Evolutionary conservation across 177 flowering plant genomes (phyloP), one percentile per base, ranked within the genome.

Genomic region (Tripterygium wilfordii): DNA sequence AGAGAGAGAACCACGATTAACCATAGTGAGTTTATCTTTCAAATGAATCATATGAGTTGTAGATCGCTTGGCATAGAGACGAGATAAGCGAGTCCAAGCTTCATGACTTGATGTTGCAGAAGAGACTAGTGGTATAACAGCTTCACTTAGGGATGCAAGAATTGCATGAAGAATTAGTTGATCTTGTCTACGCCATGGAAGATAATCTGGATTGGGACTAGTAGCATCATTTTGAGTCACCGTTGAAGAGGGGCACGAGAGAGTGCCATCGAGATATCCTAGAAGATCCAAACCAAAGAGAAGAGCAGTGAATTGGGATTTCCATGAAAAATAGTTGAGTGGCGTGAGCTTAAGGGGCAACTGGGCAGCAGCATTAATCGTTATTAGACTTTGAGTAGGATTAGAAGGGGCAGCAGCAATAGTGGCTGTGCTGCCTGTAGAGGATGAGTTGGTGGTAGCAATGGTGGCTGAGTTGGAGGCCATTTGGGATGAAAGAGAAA

Each of bases 131-230:
- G 41, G 36, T n/a, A 42, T 22, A 3, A 53, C n/a, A 5, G 9
- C 3, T 31, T 53, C 30, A 14, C 15, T 2, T 2, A 25, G 16
- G 5, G 48, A 42, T 0, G 41, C 57, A 21, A 42, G 12, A 4
- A 53, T 42, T 15, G 57, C 33, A 42, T 42, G 57, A 3, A 42
- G 10, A 1, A 53, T 5, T 3, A 53, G 31, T 42, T 53, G 48
- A 25, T 53, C 41, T 30, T 30, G 47, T 16, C 37, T 17, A 3
- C 3, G 26, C 56, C 56, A 41, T 0, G 16, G 40, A 43, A 22
- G 3, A 10, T 42, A 23, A 7, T 13, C 12, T 0, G 31, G 48
- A 12, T 53, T 3, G 25, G 27, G 15, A 53, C 18, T 18, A 40
- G 35, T 21, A 42, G 26, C 3, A 43, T 20, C 42, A 36, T 42